Evolutionary conservation across 2,329 filamentous ascomycete genomes (phyloP).

Genomic region (Aspergillus sp.): DNA sequence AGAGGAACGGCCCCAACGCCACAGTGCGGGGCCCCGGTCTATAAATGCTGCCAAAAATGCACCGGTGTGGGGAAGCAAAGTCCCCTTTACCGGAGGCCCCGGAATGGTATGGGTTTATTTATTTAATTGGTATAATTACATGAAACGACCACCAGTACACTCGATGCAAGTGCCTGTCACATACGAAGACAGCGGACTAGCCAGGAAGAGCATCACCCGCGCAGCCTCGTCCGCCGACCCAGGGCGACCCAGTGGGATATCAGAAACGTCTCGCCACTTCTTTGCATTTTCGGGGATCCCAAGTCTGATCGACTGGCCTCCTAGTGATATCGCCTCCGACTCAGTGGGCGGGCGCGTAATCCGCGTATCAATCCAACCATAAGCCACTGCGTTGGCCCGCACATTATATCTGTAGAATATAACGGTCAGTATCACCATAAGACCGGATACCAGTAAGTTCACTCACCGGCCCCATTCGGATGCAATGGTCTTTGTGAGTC

Average conservation of each 20-base stretch:
- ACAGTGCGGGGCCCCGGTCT: not conserved
- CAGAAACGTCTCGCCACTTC: conserved; percentile 37
- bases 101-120: too few relatives aligned
- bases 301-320: not conserved
- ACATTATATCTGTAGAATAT: not conserved
- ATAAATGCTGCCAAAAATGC: not conserved
- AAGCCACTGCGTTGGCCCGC: not conserved
- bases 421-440: not conserved
- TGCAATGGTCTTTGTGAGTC: conserved; percentile 55
- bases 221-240: conserved; percentile 56
- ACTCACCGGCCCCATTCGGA: conserved; percentile 51
- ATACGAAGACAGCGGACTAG: conserved; percentile 20
- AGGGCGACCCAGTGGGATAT: conserved; percentile 72
- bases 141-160: not conserved
- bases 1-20: not conserved
- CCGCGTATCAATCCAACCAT: conserved; percentile 72
- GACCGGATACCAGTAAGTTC: not conserved
- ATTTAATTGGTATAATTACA: not conserved
- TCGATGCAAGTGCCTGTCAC: conserved; percentile 8
- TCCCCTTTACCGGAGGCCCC: not conserved
- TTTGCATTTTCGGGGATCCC: conserved; percentile 14
- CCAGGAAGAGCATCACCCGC: conserved; percentile 17
- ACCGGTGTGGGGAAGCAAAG: not conserved
- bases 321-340: not conserved
- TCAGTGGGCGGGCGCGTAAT: conserved; percentile 45